Evolutionary conservation across 805 yeast species (phyloP), one percentile per base, ranked within the genome.

Genomic region (Yamadazyma phyllophila): DNA sequence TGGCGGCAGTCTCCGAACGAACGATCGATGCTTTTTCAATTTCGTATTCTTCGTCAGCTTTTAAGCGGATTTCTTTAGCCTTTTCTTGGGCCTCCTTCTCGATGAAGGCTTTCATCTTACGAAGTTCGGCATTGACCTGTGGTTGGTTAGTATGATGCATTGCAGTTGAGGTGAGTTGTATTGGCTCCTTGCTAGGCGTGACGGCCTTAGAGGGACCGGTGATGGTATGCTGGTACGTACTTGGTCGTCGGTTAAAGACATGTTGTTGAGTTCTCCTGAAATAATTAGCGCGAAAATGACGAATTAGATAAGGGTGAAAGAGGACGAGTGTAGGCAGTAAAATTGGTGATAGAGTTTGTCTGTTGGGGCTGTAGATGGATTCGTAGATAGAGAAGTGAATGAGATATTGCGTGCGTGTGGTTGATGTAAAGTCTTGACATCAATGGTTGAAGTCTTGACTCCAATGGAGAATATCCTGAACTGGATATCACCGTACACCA

Each of bases 81-180:
- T 94, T 94, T 69, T 94, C 99, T 61, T 91, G 96, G 33, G 99
- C 99, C 74, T 94, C 99, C 80, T 92, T 94, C 73, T 86, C 88
- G 80, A 94, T 94, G 83, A 94, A 94, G 64, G 95, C 91, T 66
- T 92, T 96, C 97, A 94, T 94, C 77, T 94, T 94, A 67, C 84
- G 83, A 69, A 94, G 87, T 76, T 94, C 99, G 58, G 89, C 89
- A 62, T 86, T 90, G 57, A 92, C 98, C 90, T 91, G 46, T 4
- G 26, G 49, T 44, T 2, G 13, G 49, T 44, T 44, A 39, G 47
- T 39, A 34, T 12, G 16, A n/a, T 9, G 8, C 13, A 14, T 36
- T 24, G 29, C 2, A 7, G 4, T 36, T 12, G 9, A 26, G 27
- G 17, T 7, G 10, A 15, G 24, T 14, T 6, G 24, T 20, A 20